phyloP scores from a whole-genome alignment of 352 stramenopile species.

The Phytophthora boehmeriae region DNA sequence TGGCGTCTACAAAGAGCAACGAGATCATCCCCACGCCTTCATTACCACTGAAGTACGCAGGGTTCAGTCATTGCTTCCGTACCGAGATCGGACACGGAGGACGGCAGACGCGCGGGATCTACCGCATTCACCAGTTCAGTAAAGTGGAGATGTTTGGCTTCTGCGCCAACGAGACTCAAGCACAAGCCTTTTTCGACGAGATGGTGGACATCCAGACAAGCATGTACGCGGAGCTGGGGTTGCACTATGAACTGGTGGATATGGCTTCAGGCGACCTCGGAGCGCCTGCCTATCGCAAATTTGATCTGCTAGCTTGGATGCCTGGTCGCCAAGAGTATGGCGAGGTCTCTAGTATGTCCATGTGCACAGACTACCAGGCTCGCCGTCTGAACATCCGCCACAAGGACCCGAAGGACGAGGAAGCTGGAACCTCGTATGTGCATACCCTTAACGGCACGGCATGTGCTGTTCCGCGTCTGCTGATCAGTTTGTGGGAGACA shows the following conservation, averaged over 20 bases:
- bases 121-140: conserved; percentile 91
- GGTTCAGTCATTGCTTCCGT: conserved; percentile 89
- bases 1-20: conserved; percentile 80
- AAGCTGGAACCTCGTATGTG: conserved; percentile 64
- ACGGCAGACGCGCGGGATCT: conserved; percentile 77
- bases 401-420: conserved; percentile 61
- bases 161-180: conserved; percentile 69
- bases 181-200: conserved; percentile 74
- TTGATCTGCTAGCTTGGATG: conserved; percentile 89
- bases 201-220: conserved; percentile 81
- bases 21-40: conserved; percentile 59
- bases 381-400: conserved; percentile 88
- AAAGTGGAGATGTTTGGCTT: conserved; percentile 93
- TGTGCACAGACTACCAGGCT: conserved; percentile 92
- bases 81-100: conserved; percentile 86
- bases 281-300: conserved; percentile 85
- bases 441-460: conserved; percentile 91
- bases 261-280: conserved; percentile 87
- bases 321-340: conserved; percentile 76
- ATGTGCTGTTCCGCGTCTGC: conserved; percentile 76
- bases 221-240: conserved; percentile 77
- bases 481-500: conserved; percentile 88
- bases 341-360: conserved; percentile 87
- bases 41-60: conserved; percentile 79
- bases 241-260: conserved; percentile 84